Evolutionary conservation across 495 filamentous ascomycete genomes (phyloP).

Genomic region (Letharia lupina): DNA sequence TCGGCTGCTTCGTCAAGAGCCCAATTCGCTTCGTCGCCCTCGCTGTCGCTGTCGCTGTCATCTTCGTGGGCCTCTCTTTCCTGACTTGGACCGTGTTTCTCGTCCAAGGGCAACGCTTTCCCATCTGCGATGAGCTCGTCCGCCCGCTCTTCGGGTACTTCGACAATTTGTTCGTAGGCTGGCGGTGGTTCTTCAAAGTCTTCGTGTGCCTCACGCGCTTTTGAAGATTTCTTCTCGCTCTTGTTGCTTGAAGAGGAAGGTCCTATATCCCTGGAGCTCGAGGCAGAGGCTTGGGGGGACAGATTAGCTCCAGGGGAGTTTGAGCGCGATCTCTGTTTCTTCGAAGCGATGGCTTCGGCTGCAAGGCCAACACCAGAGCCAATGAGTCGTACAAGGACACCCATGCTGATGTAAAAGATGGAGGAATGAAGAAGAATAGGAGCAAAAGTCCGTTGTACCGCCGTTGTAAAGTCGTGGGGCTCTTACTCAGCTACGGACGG

Average conservation of each 20-base stretch:
- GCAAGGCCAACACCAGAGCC: constrained; percentile 12
- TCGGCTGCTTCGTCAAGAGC: constrained; percentile 8
- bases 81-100: not conserved
- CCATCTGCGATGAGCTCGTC: not conserved
- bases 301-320: not conserved
- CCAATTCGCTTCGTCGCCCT: constrained; percentile 6
- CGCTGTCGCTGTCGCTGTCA: constrained; percentile 2
- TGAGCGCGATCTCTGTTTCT: constrained; percentile 7
- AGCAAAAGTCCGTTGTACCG: too few species aligned
- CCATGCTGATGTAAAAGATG: not conserved
- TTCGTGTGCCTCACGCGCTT: not conserved
- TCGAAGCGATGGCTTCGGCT: constrained; percentile 1
- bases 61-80: not conserved
- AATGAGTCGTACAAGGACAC: not conserved
- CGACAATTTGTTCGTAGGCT: constrained; percentile 2
- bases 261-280: not conserved
- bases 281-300: not conserved
- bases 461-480: too few species aligned
- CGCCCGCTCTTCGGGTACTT: not conserved
- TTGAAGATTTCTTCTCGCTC: not conserved
- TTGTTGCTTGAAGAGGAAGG: not conserved
- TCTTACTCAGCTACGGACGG: too few species aligned
- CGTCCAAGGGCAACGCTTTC: not conserved
- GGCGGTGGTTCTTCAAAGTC: not conserved
- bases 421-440: too few species aligned